Evolutionary conservation across 176 grass and related monocot genomes (phyloP).

Genomic region (Miscanthus lutarioriparius): DNA sequence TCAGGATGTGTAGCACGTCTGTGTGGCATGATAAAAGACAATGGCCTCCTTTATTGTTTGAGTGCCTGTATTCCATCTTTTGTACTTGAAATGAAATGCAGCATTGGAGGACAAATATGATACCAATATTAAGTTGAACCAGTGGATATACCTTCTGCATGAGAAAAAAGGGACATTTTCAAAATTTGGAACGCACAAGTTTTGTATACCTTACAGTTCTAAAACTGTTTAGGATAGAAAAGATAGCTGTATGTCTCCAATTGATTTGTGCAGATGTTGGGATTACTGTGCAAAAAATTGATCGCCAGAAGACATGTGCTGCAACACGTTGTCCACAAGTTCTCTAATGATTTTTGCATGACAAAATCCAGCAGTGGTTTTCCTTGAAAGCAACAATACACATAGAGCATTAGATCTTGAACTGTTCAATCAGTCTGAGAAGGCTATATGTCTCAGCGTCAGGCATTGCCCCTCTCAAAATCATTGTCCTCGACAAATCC

Average conservation of each 20-base stretch:
- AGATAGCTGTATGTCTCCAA: background rate
- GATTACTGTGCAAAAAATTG: background rate
- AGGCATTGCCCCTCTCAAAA: slow-evolving; percentile 81
- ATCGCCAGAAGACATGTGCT: slow-evolving; percentile 7
- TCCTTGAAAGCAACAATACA: slow-evolving; percentile 1
- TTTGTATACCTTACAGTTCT: background rate
- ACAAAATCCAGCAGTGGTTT: background rate
- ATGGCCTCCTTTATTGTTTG: background rate
- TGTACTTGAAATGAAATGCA: slow-evolving; percentile 8
- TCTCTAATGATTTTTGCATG: slow-evolving; percentile 11
- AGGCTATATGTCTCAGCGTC: slow-evolving; percentile 84
- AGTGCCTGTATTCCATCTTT: background rate
- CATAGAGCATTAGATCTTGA: slow-evolving; percentile 44
- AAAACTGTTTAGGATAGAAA: background rate
- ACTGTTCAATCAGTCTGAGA: slow-evolving; percentile 71
- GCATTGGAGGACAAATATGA: background rate
- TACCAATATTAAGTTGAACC: background rate
- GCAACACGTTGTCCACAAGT: background rate
- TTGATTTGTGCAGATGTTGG: background rate
- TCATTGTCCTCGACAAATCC: slow-evolving; percentile 74
- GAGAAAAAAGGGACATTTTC: background rate
- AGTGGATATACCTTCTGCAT: background rate
- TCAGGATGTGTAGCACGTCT: background rate
- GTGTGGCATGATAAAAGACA: slow-evolving; percentile 8
- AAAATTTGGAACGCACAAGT: background rate